A percentile compares a stretch with the other conserved stretches of the same genome.
These are phyloP conservation scores for Glycine latifolia DNA, from an alignment of 306 rosid species.

Conservation along the genomic window DNA sequence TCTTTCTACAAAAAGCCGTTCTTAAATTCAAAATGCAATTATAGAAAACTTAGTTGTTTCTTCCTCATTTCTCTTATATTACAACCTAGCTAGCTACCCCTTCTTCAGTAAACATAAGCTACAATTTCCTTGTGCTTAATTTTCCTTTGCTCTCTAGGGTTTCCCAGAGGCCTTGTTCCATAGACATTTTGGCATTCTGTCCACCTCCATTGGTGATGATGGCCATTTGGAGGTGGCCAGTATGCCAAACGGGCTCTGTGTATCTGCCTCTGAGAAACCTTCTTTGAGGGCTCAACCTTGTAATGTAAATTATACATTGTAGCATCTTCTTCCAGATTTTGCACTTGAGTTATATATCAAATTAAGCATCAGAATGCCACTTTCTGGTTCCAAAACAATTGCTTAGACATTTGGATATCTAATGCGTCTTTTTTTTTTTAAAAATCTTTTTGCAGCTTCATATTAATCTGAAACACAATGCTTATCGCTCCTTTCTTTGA, in stretches of 20 bases:
- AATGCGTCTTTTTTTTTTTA: neutral
- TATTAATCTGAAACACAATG: constrained; percentile 21
- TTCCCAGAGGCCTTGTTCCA: constrained; percentile 65
- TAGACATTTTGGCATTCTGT: constrained; percentile 78
- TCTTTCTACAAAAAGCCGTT: constrained; percentile 50
- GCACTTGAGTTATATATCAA: neutral
- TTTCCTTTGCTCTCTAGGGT: constrained; percentile 51
- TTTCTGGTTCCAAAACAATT: neutral
- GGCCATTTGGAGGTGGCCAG: constrained; percentile 58
- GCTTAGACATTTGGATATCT: constrained; percentile 2
- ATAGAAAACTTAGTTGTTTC: constrained; percentile 2
- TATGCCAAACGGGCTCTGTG: constrained; percentile 68
- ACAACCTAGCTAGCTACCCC: neutral
- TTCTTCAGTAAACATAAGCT: constrained; percentile 15
- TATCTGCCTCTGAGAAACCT: constrained; percentile 65
- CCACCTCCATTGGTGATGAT: constrained; percentile 55
- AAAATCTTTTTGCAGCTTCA: constrained; percentile 40
- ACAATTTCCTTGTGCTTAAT: too few relatives aligned
- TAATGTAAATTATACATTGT: neutral
- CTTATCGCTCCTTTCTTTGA: neutral
- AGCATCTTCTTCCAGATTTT: constrained; percentile 8
- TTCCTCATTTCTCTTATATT: neutral
- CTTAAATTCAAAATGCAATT: constrained; percentile 42
- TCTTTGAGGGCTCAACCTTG: constrained; percentile 22
- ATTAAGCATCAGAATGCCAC: neutral